Conservation (phyloP, 768 basidiomycete genomes). For the Infundibulicybe gibba region DNA sequence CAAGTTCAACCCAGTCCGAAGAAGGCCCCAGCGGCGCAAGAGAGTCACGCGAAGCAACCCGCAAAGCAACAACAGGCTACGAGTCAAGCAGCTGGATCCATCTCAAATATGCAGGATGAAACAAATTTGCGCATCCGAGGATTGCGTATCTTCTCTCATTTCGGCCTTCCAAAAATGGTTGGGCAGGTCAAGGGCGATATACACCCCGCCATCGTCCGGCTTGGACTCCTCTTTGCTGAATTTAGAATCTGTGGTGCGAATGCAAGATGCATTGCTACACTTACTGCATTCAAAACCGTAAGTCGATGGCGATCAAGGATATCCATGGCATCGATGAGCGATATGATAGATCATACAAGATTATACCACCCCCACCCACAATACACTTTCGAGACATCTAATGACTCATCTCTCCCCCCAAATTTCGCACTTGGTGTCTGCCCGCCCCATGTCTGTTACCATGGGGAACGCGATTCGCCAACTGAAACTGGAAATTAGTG, state of each 20-base stretch:
- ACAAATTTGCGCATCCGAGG: constrained; percentile 45
- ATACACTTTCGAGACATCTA: constrained; percentile 84
- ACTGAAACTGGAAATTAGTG: constrained; percentile 93
- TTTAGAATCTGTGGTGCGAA: constrained; percentile 95
- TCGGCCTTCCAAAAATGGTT: constrained; percentile 66
- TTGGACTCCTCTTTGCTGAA: constrained; percentile 87
- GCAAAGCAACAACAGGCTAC: neutral
- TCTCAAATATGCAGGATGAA: constrained; percentile 17
- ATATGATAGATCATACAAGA: constrained; percentile 74
- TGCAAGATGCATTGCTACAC: constrained; percentile 89
- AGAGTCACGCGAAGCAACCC: neutral
- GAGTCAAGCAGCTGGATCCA: neutral
- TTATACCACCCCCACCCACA: constrained; percentile 83
- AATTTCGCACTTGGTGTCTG: constrained; percentile 85
- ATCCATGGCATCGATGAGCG: constrained; percentile 4
- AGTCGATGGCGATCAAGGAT: constrained; percentile 18
- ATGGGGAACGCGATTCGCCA: constrained; percentile 95
- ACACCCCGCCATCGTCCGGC: constrained; percentile 82
- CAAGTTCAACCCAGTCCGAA: constrained; percentile 1
- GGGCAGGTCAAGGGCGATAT: constrained; percentile 75
- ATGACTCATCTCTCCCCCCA: constrained; percentile 92
- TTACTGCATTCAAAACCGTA: constrained; percentile 90
- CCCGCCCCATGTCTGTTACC: constrained; percentile 87
- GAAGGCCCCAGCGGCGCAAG: neutral
- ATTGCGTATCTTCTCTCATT: constrained; percentile 84